These are phyloP conservation scores for Ailanthus altissimus DNA, from an alignment of 345 rosid species.

Conservation along the genomic window DNA sequence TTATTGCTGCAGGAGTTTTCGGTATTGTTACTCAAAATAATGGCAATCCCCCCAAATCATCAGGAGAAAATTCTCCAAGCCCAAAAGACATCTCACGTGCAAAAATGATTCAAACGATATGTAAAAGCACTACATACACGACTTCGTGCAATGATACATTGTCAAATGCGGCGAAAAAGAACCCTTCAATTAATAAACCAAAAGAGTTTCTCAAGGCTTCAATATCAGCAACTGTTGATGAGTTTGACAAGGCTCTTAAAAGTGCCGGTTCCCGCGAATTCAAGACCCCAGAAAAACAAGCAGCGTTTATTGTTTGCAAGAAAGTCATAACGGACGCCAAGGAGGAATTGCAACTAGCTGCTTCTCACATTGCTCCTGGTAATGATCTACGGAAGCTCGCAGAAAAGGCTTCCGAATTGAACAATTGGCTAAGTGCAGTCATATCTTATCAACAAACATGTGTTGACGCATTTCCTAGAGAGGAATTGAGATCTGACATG, in stretches of 20 bases:
- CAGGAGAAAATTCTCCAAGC: not conserved
- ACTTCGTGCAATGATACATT: conserved; percentile 52
- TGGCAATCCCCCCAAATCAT: not conserved
- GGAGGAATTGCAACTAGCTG: conserved; percentile 47
- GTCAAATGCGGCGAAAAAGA: conserved; percentile 28
- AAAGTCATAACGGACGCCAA: conserved; percentile 50
- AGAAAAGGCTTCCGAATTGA: conserved; percentile 39
- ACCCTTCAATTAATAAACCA: conserved; percentile 36
- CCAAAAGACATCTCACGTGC: conserved; percentile 27
- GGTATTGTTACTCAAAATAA: conserved; percentile 30
- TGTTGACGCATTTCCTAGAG: conserved; percentile 82
- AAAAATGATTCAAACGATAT: conserved; percentile 46
- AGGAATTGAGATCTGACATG: conserved; percentile 51
- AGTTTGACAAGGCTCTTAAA: conserved; percentile 37
- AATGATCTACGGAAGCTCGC: conserved; percentile 27
- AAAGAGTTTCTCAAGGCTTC: conserved; percentile 51
- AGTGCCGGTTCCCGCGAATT: no score
- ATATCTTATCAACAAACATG: conserved; percentile 79
- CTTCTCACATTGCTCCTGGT: conserved; percentile 22
- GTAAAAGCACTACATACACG: conserved; percentile 53
- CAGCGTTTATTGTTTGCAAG: conserved; percentile 62
- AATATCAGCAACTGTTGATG: conserved; percentile 45
- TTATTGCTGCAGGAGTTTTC: conserved; percentile 44
- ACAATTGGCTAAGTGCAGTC: conserved; percentile 78
- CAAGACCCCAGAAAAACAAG: conserved; percentile 43